Percentiles rank a stretch among this genome's conserved stretches.
These are phyloP conservation scores for Gracilaria caudata DNA, from an alignment of 23 red algal species.

Conservation along the genomic window DNA sequence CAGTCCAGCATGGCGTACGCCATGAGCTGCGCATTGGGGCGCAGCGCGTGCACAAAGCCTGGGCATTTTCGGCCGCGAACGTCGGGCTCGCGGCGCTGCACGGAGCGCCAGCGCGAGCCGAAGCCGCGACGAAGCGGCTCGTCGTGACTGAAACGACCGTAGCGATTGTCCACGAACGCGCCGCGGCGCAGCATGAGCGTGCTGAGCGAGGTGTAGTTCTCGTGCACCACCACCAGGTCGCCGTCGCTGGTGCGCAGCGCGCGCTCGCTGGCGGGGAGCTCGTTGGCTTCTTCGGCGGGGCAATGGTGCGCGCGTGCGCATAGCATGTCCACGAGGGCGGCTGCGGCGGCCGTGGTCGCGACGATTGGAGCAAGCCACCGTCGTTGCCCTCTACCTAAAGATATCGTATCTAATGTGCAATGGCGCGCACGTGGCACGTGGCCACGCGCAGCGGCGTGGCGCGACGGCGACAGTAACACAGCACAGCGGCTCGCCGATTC, in stretches of 20 bases:
- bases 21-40: constrained; percentile 75
- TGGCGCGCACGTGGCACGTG: too few species aligned
- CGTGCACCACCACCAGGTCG: constrained; percentile 69
- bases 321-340: too few species aligned
- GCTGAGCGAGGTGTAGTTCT: constrained; percentile 44
- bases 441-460: not conserved
- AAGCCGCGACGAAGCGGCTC: constrained; percentile 42
- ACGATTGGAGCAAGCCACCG: too few species aligned
- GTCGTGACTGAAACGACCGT: constrained; percentile 66
- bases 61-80: too few species aligned
- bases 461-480: too few species aligned
- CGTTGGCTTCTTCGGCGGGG: not conserved
- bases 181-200: constrained; percentile 17
- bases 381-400: too few species aligned
- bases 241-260: constrained; percentile 24
- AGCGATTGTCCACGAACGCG: constrained; percentile 73
- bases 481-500: too few species aligned
- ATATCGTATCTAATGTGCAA: too few species aligned
- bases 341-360: too few species aligned
- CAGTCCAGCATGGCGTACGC: constrained; percentile 74
- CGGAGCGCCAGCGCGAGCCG: constrained; percentile 64
- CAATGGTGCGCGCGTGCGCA: not conserved
- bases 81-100: not conserved
- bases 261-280: not conserved
- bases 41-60: constrained; percentile 83